Conservation (phyloP, 2,329 filamentous ascomycete genomes). For the Sclerotinia minor region DNA sequence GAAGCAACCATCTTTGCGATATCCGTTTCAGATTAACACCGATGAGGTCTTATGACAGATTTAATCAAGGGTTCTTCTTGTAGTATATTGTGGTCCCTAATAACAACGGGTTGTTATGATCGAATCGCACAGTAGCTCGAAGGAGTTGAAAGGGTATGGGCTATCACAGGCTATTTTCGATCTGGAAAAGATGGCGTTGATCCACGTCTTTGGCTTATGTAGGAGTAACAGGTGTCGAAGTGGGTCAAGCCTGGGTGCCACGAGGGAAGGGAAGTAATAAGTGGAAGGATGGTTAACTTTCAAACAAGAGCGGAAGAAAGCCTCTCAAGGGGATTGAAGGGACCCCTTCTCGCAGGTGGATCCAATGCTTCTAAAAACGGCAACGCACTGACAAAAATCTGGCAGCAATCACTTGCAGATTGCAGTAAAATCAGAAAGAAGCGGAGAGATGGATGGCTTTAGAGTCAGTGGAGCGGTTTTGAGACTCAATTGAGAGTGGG, state of each 20-base stretch:
- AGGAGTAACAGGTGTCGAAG: not conserved
- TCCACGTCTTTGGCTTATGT: conserved; percentile 18
- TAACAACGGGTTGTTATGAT: conserved; percentile 15
- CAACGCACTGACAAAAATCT: conserved; percentile 11
- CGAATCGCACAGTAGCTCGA: conserved; percentile 23
- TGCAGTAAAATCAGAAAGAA: conserved; percentile 6
- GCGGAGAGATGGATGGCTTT: not conserved
- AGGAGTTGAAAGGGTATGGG: not conserved
- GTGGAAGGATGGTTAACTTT: not conserved
- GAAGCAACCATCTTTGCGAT: conserved; percentile 45
- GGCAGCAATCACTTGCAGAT: conserved; percentile 19
- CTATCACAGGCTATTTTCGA: conserved; percentile 4
- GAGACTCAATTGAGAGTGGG: not conserved
- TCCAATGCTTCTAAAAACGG: conserved; percentile 17
- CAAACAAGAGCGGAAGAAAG: not conserved
- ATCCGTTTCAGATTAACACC: conserved; percentile 22
- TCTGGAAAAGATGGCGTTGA: conserved; percentile 18
- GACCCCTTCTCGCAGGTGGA: conserved; percentile 28
- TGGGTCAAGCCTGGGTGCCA: conserved; percentile 21
- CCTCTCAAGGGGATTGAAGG: conserved; percentile 31
- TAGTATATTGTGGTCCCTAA: conserved; percentile 16
- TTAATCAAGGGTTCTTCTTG: conserved; percentile 10
- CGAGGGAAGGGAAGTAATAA: conserved; percentile 22
- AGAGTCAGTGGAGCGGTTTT: not conserved
- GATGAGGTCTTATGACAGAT: conserved; percentile 1